Conservation (phyloP, 2,329 filamentous ascomycete species). For the Fusarium sp. region DNA sequence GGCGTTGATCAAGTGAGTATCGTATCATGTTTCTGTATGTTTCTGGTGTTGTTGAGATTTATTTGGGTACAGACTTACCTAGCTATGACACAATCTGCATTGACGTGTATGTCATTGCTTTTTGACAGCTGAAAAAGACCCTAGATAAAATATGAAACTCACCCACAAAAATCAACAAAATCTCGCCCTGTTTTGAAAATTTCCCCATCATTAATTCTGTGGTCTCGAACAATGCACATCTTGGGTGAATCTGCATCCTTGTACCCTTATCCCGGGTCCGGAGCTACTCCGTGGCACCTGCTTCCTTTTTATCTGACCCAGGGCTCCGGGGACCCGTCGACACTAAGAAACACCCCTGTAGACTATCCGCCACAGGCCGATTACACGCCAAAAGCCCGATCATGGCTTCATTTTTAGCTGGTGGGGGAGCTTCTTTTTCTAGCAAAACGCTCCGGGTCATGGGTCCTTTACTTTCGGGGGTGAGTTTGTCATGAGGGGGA, state of each 20-base stretch:
- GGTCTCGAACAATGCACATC: not conserved
- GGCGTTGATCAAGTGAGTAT: not conserved
- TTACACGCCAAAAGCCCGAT: slow-evolving; percentile 33
- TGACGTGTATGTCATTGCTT: slow-evolving; percentile 11
- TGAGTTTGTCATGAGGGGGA: slow-evolving; percentile 36
- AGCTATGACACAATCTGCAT: not conserved
- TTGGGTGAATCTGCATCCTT: not conserved
- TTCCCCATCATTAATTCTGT: not conserved
- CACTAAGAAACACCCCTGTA: not conserved
- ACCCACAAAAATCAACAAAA: not conserved
- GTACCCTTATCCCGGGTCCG: slow-evolving; percentile 10
- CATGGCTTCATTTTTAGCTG: slow-evolving; percentile 19
- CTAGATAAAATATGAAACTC: not conserved
- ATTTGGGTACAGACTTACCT: not conserved
- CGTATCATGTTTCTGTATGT: slow-evolving; percentile 14
- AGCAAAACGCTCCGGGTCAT: slow-evolving; percentile 28
- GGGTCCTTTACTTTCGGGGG: slow-evolving; percentile 13
- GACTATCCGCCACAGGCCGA: slow-evolving; percentile 8
- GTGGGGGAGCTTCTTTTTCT: slow-evolving; percentile 20
- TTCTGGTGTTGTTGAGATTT: not conserved
- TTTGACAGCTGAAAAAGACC: slow-evolving; percentile 13
- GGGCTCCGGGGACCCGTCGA: not conserved
- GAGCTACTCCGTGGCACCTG: slow-evolving; percentile 15
- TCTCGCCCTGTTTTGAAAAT: not conserved
- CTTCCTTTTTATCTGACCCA: slow-evolving; percentile 10